Evolutionary conservation across 1,284 basidiomycete genomes (phyloP).

Genomic region (Takashimella koratensis): DNA sequence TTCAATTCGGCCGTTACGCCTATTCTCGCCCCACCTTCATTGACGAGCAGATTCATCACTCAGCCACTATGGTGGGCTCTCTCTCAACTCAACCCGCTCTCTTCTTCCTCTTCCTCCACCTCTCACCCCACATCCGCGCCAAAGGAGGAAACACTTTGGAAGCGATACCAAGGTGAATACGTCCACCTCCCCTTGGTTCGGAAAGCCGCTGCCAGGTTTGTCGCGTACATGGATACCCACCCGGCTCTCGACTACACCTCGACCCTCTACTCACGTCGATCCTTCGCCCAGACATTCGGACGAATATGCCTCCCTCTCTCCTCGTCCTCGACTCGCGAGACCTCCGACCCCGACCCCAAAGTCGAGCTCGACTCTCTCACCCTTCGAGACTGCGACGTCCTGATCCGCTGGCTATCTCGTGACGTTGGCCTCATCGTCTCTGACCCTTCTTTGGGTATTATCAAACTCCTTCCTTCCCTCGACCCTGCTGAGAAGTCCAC

Average conservation of each 20-base stretch:
- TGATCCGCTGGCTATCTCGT: conserved; percentile 72
- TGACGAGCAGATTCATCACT: conserved; percentile 57
- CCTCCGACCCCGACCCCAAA: too few relatives aligned
- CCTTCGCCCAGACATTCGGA: conserved; percentile 63
- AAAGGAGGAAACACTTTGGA: conserved; percentile 65
- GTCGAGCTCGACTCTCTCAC: conserved; percentile 18
- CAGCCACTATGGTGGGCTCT: conserved; percentile 74
- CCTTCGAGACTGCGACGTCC: conserved; percentile 57
- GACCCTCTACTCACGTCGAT: conserved; percentile 60
- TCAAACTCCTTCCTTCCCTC: neutral
- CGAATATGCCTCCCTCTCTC: conserved; percentile 48
- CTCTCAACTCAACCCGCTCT: conserved; percentile 67
- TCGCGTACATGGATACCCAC: conserved; percentile 54
- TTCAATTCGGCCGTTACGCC: neutral
- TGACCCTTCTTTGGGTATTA: conserved; percentile 37
- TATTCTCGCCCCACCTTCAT: conserved; percentile 42
- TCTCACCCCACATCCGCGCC: conserved; percentile 56
- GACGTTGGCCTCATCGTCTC: conserved; percentile 64
- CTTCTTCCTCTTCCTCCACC: conserved; percentile 1
- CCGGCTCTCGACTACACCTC: conserved; percentile 58
- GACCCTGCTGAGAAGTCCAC: conserved; percentile 63
- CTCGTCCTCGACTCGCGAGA: neutral
- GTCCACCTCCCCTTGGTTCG: conserved; percentile 56
- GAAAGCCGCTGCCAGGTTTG: conserved; percentile 60
- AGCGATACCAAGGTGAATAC: conserved; percentile 64